Evolutionary conservation across 1,284 basidiomycete species (phyloP).

Genomic region (Trichosporon asahii): DNA sequence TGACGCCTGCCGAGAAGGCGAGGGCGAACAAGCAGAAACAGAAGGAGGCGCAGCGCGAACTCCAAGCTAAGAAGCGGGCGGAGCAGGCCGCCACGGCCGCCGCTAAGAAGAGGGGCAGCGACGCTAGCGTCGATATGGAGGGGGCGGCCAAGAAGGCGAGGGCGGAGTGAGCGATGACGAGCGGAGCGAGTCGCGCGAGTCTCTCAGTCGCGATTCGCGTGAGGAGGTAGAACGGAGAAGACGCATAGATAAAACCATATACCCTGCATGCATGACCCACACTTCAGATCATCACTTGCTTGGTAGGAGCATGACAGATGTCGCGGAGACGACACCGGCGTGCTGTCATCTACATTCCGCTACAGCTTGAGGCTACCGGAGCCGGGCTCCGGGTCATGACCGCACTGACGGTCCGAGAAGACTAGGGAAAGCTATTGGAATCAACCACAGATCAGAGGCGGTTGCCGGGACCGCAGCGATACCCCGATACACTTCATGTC

Average conservation of each 20-base stretch:
- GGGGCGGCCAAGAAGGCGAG: not conserved
- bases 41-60: not conserved
- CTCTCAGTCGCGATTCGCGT: too few species aligned
- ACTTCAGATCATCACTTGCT: not conserved
- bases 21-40: not conserved
- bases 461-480: too few species aligned
- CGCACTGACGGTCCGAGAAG: too few species aligned
- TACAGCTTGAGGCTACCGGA: too few species aligned
- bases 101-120: not conserved
- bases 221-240: not conserved
- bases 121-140: not conserved
- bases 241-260: not conserved
- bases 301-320: too few species aligned
- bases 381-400: too few species aligned
- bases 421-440: too few species aligned
- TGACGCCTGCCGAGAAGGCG: not conserved
- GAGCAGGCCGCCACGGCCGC: not conserved
- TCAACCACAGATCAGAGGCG: too few species aligned
- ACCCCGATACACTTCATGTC: too few species aligned
- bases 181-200: not conserved
- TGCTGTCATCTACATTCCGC: too few species aligned
- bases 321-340: too few species aligned
- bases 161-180: not conserved
- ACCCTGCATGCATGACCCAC: slow-evolving; percentile 9
- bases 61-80: not conserved